Conservation (phyloP, 495 filamentous ascomycete species). For the Oidiodendron maius region DNA sequence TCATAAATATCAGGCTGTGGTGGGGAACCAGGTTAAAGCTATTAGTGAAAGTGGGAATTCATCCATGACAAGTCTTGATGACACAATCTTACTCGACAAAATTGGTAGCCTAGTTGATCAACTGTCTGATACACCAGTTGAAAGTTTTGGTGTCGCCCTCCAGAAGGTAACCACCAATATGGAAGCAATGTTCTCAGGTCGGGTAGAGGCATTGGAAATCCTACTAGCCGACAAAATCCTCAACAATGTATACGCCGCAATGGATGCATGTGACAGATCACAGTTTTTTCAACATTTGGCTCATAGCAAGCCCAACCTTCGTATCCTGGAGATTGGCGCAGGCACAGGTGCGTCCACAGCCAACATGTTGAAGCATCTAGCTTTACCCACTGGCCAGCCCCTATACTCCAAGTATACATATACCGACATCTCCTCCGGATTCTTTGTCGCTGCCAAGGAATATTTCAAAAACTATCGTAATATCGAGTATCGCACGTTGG, state of each 20-base stretch:
- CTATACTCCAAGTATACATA: slow-evolving; percentile 30
- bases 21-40: not conserved
- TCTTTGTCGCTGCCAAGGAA: slow-evolving; percentile 38
- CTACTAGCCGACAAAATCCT: slow-evolving; percentile 16
- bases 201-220: not conserved
- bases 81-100: not conserved
- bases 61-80: not conserved
- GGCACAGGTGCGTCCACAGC: slow-evolving; percentile 27
- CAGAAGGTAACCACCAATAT: not conserved
- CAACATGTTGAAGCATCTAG: slow-evolving; percentile 10
- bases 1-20: not conserved
- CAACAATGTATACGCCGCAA: slow-evolving; percentile 21
- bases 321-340: slow-evolving; percentile 35
- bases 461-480: slow-evolving; percentile 8
- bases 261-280: not conserved
- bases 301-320: slow-evolving; percentile 24
- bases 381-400: not conserved
- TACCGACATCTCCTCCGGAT: slow-evolving; percentile 46
- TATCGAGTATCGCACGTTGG: slow-evolving; percentile 20
- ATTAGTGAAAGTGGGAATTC: not conserved
- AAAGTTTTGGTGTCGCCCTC: not conserved
- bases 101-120: not conserved
- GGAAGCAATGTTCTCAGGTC: not conserved
- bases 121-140: not conserved
- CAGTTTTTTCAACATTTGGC: slow-evolving; percentile 15